Evolutionary conservation across 805 yeast species (phyloP), one percentile per base, ranked within the genome.

Genomic region (Jamesozyma lodderae): DNA sequence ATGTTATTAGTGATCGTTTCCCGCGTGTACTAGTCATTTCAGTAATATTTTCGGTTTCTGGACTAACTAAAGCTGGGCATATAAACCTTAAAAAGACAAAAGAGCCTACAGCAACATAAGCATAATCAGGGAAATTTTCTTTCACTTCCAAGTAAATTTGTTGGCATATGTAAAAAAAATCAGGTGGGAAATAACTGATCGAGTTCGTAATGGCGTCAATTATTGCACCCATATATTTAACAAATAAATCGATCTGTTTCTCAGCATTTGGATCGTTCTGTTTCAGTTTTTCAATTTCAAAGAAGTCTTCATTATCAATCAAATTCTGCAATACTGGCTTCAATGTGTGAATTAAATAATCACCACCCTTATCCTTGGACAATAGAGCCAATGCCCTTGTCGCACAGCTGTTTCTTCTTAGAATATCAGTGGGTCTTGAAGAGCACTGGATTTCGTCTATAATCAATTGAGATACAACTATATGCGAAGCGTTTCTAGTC

Each of bases 21-120:
- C 68, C 67, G 13, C 55, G 55, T 6, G 62, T 51, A 38, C 63
- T 63, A 3, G 73, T 50, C 53, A 69, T 48, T 15, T 59, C 63
- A 17, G 63, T 55, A 28, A 67, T 56, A 33, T 53, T 57, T 42
- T 69, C 68, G 14, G 66, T 42, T 41, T 84, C 94, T 0, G 96
- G 96, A 24, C 86, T 77, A 11, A 88, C 88, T 48, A 88, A 78
- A 0, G 95, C 94, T 10, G 97, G 96, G 55, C 94, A 82, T 43
- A 81, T 70, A 44, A 81, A 76, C 40, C 95, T 64, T 47, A 90
- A 66, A 52, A 90, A 88, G 38, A 90, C 66, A 55, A 83, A 90
- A 0, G 95, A 87, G 0, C 96, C 95, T 20, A 86, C 81, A 1
- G 94, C 86, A 28, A 77, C 67, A 27, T 72, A 66, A 32, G 79